phyloP scores from a whole-genome alignment of 805 yeast species.

The Lachancea thermotolerans region DNA sequence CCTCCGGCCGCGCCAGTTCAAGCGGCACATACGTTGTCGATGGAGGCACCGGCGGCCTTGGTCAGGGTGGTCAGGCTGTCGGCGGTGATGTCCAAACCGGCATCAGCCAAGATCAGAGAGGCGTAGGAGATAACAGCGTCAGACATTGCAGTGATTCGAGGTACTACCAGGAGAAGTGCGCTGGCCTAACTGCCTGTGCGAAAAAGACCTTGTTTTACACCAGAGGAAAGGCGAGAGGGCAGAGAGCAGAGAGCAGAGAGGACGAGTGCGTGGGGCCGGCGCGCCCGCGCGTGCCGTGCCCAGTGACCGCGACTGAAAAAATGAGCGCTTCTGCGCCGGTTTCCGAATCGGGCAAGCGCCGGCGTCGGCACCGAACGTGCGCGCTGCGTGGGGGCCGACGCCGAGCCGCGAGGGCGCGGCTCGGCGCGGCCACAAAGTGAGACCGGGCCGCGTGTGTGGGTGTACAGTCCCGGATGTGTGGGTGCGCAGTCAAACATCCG shows the following conservation, averaged over 20 bases:
- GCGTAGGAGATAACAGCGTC: constrained; percentile 96
- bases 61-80: constrained; percentile 69
- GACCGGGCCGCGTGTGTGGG: not conserved
- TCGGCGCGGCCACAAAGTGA: not conserved
- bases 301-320: not conserved
- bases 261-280: not conserved
- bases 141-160: constrained; percentile 50
- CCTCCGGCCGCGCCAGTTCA: not conserved
- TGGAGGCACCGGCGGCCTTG: constrained; percentile 71
- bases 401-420: too few species aligned
- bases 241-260: not conserved
- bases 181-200: too few species aligned
- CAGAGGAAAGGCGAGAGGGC: not conserved
- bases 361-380: too few species aligned
- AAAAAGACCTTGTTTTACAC: too few species aligned
- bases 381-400: too few species aligned
- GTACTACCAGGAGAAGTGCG: not conserved
- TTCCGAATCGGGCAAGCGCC: not conserved
- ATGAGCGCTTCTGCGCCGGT: not conserved
- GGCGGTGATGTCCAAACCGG: constrained; percentile 87
- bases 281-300: not conserved
- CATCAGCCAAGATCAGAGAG: constrained; percentile 96
- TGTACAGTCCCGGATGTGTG: not conserved
- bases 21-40: constrained; percentile 41
- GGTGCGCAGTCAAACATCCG: too few species aligned